Evolutionary conservation across 1,284 basidiomycete species (phyloP), one percentile per base, ranked within the genome.

Genomic region (Ceratobasidium papillatum): DNA sequence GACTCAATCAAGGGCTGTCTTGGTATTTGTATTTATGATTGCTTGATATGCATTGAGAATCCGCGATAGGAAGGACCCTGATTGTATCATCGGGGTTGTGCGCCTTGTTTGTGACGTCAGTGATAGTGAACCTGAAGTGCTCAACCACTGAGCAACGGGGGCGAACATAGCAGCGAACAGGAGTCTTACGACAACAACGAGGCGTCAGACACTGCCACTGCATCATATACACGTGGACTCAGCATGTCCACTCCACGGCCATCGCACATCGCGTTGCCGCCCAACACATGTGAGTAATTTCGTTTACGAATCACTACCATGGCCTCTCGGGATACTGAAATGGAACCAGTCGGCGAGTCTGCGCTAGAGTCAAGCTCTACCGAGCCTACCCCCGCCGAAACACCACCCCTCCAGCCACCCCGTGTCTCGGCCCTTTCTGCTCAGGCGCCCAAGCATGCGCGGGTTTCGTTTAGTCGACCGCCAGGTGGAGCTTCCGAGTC

Each of bases 381-480:
- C 25, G 64, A 66, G 49, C 64, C 64, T 14, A 66, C 64, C 1
- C 64, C 64, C 38, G 64, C 27, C 30, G 49, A 66, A 19, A 51
- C 64, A 9, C 36, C 64, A 19, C 34, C 30, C 12, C 38, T 27
- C 45, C 64, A 51, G 47, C 45, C 43, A 17, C 64, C 47, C 3
- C 64, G 64, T 25, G 64, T 66, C 45, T 22, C 64, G 32, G 64
- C 64, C 5, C 49, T 66, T 14, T 27, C 47, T 12, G 19, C 45
- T 3, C 45, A 47, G 14, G 51, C 22, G 38, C 66, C 66, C 19
- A 69, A 69, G 32, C 49, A 34, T 9, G 14, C 64, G 51, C 66
- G 66, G 34, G 47, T 69, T 1, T 69, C 66, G 52, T 69, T 69
- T 45, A 69, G 66, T 30, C 66, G 52, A 11, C 66, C 66, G 8